These are phyloP conservation scores for Aurinia saxatilis DNA, from an alignment of 345 rosid species.

Conservation along the genomic window DNA sequence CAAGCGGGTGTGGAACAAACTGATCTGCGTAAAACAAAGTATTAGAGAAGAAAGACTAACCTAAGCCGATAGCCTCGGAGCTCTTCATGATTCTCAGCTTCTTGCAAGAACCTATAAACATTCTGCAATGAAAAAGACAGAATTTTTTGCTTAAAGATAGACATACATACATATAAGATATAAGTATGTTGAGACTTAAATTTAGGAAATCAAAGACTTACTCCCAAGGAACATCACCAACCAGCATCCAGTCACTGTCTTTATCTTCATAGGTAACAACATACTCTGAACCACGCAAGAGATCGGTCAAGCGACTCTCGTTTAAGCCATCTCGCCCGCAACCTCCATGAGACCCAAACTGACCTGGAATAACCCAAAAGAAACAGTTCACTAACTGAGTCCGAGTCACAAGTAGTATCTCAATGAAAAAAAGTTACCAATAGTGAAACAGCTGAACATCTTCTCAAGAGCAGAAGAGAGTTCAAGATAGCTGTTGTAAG, in stretches of 20 bases:
- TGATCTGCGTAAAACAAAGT: not conserved
- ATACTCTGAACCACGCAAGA: slow-evolving; percentile 66
- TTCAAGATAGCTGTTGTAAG: slow-evolving; percentile 48
- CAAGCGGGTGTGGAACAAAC: not conserved
- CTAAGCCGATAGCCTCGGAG: slow-evolving; percentile 65
- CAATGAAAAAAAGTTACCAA: slow-evolving; percentile 33
- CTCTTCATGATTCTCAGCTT: slow-evolving; percentile 68
- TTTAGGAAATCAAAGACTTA: slow-evolving; percentile 33
- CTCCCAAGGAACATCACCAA: slow-evolving; percentile 89
- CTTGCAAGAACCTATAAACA: slow-evolving; percentile 61
- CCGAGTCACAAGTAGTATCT: not conserved
- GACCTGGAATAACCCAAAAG: slow-evolving; percentile 31
- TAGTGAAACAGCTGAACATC: slow-evolving; percentile 73
- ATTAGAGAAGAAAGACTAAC: slow-evolving; percentile 25
- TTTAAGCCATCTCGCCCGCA: slow-evolving; percentile 42
- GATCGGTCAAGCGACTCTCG: slow-evolving; percentile 48
- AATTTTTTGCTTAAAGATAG: too few species aligned
- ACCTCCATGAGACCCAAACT: slow-evolving; percentile 48
- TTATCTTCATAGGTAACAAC: slow-evolving; percentile 77
- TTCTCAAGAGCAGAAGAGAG: slow-evolving; percentile 61
- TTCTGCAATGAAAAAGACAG: slow-evolving; percentile 34
- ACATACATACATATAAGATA: too few species aligned
- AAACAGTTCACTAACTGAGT: not conserved
- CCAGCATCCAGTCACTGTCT: slow-evolving; percentile 88
- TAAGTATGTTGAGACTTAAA: too few species aligned